Evolutionary conservation across 805 yeast species (phyloP).

Genomic region (Debaryomyces castellii): DNA sequence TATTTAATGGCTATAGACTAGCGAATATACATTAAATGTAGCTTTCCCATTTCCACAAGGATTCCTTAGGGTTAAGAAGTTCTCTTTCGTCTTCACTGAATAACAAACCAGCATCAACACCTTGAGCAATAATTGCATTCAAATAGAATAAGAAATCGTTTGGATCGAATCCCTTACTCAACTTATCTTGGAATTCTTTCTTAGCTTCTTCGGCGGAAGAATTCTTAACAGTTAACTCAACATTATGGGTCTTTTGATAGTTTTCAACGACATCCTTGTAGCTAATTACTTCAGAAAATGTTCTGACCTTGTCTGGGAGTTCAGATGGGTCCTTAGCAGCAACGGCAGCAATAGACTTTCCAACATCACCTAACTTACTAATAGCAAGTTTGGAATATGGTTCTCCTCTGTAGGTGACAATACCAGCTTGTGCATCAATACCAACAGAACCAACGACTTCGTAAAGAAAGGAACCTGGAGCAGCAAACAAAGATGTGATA

Average conservation of each 20-base stretch:
- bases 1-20: background rate
- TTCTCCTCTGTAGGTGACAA: conserved; percentile 40
- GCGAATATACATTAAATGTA: conserved; percentile 4
- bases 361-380: conserved; percentile 42
- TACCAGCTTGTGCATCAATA: conserved; percentile 30
- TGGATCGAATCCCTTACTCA: conserved; percentile 27
- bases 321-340: conserved; percentile 34
- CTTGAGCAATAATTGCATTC: conserved; percentile 33
- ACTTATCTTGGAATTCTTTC: conserved; percentile 26
- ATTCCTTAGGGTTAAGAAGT: conserved; percentile 35
- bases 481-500: conserved; percentile 37
- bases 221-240: conserved; percentile 31
- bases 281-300: conserved; percentile 42
- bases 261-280: conserved; percentile 35
- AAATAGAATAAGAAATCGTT: conserved; percentile 39
- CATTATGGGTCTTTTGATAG: conserved; percentile 41
- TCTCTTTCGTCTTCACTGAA: conserved; percentile 26
- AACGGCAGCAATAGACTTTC: conserved; percentile 40
- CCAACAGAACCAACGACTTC: conserved; percentile 37
- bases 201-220: conserved; percentile 28
- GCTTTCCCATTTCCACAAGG: conserved; percentile 37
- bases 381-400: conserved; percentile 35
- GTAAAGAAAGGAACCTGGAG: conserved; percentile 33
- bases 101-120: conserved; percentile 38
- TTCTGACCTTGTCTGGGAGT: conserved; percentile 45